Base-by-base conservation (phyloP, 805 yeast genomes). In the Candida nitratophila region DNA sequence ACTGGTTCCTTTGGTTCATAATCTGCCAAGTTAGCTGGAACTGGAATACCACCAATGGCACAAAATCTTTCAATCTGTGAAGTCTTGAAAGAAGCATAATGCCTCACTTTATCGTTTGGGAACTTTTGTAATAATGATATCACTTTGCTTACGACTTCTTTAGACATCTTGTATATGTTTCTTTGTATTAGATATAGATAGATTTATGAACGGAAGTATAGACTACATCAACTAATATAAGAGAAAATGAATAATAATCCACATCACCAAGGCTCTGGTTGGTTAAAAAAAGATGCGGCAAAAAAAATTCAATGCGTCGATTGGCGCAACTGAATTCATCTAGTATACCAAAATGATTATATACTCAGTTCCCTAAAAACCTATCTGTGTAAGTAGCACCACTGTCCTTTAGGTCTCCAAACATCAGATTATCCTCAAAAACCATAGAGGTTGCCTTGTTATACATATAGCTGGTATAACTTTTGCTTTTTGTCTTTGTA, bases 71-170 rank as follows among this genome's bases (percentile, higher is more conserved):
- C 74, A 33, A 83, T 64, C 60, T 85, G 93, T 0, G 74, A 59
- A 39, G 77, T 81, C 55, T 80, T 85, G 65, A 85, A 83, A 6
- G 87, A 81, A 0, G 85, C 79, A 48, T 79, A 70, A 57, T 83
- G 87, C 52, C 74, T 74, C 42, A 86, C 70, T 47, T 81, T 73
- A 52, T 85, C 93, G 47, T 75, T 71, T 15, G 95, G 95, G 37
- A 83, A 69, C 20, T 73, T 73, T 50, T 80, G 81, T 40, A 85
- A 61, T 12, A 80, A 64, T 30, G 70, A 68, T 27, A 84, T 74
- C 40, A 85, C 71, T 49, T 74, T 73, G 54, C 74, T 76, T 3
- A 81, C 79, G 2, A 54, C 43, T 20, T 49, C 44, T 20, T 37
- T 37, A n/a, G 30, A n/a, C 20, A 36, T 36, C 15, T 20, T 20